A percentile compares a stretch with the other conserved stretches of the same genome.
phyloP scores from a whole-genome alignment of 2,329 filamentous ascomycete species.

The Tolypocladium album region DNA sequence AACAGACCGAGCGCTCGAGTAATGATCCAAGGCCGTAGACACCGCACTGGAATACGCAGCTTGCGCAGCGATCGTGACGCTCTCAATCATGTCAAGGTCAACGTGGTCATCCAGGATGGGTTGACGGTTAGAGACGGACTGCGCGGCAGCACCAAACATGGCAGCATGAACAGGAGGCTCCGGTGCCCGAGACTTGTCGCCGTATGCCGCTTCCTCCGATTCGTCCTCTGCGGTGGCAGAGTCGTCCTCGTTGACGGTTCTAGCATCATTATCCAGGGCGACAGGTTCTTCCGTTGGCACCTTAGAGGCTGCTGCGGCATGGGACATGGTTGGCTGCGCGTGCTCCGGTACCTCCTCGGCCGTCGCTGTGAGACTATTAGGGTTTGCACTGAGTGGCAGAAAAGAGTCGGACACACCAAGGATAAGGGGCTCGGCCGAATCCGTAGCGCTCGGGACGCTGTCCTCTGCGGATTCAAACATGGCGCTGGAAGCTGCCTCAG shows the following conservation, averaged over 20 bases:
- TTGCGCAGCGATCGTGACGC: slow-evolving; percentile 33
- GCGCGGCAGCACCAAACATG: slow-evolving; percentile 39
- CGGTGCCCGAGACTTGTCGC: slow-evolving; percentile 8
- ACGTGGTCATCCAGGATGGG: slow-evolving; percentile 35
- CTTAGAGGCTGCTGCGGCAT: neutral
- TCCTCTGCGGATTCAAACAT: neutral
- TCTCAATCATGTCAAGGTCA: slow-evolving; percentile 23
- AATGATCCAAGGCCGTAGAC: slow-evolving; percentile 55
- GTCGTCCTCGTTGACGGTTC: neutral
- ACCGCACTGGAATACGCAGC: slow-evolving; percentile 56
- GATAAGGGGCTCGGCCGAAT: neutral
- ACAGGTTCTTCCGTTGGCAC: neutral
- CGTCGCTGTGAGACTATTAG: neutral
- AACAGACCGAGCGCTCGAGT: slow-evolving; percentile 55
- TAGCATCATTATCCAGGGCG: neutral
- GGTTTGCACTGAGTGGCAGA: no score
- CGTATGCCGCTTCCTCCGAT: slow-evolving; percentile 12
- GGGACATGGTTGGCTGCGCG: neutral
- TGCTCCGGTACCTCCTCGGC: neutral
- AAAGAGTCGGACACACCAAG: neutral
- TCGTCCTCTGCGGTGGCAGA: slow-evolving; percentile 9
- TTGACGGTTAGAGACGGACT: slow-evolving; percentile 34
- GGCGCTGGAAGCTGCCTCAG: neutral
- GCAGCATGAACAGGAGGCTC: slow-evolving; percentile 31
- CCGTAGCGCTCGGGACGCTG: neutral